These are phyloP conservation scores for Apiospora aurea DNA, from an alignment of 2,329 filamentous ascomycete species.

Conservation along the genomic window DNA sequence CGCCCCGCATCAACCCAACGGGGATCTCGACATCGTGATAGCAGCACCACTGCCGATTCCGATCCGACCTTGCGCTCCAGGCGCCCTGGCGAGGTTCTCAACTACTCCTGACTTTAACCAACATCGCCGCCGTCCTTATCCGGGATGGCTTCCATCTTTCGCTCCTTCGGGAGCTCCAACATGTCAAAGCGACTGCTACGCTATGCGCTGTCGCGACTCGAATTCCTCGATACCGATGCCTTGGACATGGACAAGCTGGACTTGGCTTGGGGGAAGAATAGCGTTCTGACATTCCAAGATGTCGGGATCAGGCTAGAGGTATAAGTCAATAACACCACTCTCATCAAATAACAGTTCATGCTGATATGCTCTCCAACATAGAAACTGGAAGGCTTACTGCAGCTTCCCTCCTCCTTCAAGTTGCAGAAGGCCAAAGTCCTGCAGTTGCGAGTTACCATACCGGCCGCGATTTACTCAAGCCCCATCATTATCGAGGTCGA, in stretches of 20 bases:
- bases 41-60: slow-evolving; percentile 24
- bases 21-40: slow-evolving; percentile 30
- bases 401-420: slow-evolving; percentile 75
- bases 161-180: slow-evolving; percentile 68
- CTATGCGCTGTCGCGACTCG: slow-evolving; percentile 82
- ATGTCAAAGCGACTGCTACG: slow-evolving; percentile 90
- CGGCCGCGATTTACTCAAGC: slow-evolving; percentile 86
- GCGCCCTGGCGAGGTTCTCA: neutral
- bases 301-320: slow-evolving; percentile 83
- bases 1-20: slow-evolving; percentile 29
- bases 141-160: slow-evolving; percentile 77
- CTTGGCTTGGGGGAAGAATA: slow-evolving; percentile 81
- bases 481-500: slow-evolving; percentile 84
- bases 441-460: slow-evolving; percentile 80
- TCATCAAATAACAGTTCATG: neutral
- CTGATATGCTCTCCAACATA: slow-evolving; percentile 45
- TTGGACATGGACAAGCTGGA: slow-evolving; percentile 88
- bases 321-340: slow-evolving; percentile 32
- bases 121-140: slow-evolving; percentile 25
- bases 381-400: slow-evolving; percentile 80
- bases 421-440: slow-evolving; percentile 78
- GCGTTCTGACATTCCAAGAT: slow-evolving; percentile 85
- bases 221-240: slow-evolving; percentile 86
- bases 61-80: slow-evolving; percentile 13
- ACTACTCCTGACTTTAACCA: neutral